Conservation (phyloP, 2,329 filamentous ascomycete species). For the Ophiocordyceps australis region DNA sequence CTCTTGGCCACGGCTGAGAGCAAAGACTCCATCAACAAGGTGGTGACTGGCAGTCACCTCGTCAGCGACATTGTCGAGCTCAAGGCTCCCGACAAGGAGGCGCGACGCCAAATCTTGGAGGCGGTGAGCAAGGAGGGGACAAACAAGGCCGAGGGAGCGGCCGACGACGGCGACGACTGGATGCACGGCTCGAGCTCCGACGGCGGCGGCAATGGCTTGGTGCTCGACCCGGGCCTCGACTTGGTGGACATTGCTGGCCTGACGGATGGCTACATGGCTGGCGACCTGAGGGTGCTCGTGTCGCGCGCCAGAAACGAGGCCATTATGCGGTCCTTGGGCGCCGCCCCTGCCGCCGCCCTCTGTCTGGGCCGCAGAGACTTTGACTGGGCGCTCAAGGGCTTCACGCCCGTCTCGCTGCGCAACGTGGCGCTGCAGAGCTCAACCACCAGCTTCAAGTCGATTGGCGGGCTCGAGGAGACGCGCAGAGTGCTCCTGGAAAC, state of each 20-base stretch:
- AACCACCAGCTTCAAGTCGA: conserved; percentile 80
- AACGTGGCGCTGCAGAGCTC: conserved; percentile 90
- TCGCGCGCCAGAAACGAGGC: conserved; percentile 82
- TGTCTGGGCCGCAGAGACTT: conserved; percentile 62
- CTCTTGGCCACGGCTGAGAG: conserved; percentile 80
- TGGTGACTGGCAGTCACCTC: conserved; percentile 80
- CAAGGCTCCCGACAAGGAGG: conserved; percentile 86
- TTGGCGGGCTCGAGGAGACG: conserved; percentile 75
- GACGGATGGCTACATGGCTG: conserved; percentile 96
- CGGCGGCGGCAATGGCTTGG: conserved; percentile 39
- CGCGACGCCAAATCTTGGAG: conserved; percentile 66
- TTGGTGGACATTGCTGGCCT: conserved; percentile 85
- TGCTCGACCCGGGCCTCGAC: conserved; percentile 62
- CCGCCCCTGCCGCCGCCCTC: conserved; percentile 28
- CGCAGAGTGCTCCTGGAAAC: conserved; percentile 88
- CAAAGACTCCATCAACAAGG: conserved; percentile 82
- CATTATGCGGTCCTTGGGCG: conserved; percentile 62
- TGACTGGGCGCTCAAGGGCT: conserved; percentile 67
- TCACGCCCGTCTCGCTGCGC: conserved; percentile 84
- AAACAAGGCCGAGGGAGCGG: conserved; percentile 29
- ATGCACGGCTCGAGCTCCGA: conserved; percentile 51
- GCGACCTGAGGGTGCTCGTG: conserved; percentile 73
- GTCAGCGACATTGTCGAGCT: conserved; percentile 80
- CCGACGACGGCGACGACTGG: conserved; percentile 47
- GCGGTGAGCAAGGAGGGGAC: conserved; percentile 48